Conservation (phyloP, 2,329 filamentous ascomycete genomes). For the Colletotrichum coccodes region DNA sequence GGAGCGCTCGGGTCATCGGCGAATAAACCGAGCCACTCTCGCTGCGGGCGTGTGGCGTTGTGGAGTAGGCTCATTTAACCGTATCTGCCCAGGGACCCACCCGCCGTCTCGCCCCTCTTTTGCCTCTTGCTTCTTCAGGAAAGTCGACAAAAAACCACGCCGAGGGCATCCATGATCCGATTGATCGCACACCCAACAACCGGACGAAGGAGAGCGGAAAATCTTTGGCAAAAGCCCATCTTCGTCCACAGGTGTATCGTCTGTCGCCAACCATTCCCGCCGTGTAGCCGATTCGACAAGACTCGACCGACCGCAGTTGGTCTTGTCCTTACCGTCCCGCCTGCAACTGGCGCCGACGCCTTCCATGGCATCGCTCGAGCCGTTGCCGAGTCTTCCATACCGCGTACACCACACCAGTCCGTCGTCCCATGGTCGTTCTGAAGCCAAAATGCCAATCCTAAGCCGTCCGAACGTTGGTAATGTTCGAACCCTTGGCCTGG, state of each 20-base stretch:
- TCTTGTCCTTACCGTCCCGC: background rate
- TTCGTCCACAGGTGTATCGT: no score
- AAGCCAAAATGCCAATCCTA: background rate
- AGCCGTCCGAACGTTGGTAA: background rate
- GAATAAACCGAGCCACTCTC: conserved; percentile 22
- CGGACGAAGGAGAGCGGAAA: background rate
- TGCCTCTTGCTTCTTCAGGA: background rate
- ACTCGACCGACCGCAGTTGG: background rate
- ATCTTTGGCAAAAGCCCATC: background rate
- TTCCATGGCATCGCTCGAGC: background rate
- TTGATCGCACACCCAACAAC: background rate
- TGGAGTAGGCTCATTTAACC: conserved; percentile 31
- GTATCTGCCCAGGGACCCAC: conserved; percentile 20
- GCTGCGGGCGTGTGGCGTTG: conserved; percentile 9
- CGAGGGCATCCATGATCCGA: background rate
- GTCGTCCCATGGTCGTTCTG: background rate
- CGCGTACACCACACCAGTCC: background rate
- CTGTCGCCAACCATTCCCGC: background rate
- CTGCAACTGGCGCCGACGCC: background rate
- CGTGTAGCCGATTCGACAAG: background rate
- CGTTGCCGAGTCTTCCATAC: background rate
- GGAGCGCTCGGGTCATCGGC: conserved; percentile 8
- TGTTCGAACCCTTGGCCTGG: background rate
- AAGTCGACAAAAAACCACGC: background rate
- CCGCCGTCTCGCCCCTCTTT: background rate